A percentile compares a stretch with the other conserved stretches of the same genome.
Conservation (phyloP, 2,329 filamentous ascomycete species). For the Coniella vitis region DNA sequence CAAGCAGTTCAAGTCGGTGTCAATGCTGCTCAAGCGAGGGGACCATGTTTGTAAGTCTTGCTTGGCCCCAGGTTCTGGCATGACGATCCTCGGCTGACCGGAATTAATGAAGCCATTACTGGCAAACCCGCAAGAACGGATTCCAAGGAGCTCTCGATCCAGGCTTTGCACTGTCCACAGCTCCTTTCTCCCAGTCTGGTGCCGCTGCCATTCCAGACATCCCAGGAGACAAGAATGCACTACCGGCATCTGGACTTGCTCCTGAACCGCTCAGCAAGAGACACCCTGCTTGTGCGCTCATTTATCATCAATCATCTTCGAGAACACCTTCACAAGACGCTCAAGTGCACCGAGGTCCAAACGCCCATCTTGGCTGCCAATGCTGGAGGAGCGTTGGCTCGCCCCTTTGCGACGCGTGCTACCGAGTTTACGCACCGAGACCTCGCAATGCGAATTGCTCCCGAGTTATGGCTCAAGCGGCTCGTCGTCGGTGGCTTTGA, state of each 20-base stretch:
- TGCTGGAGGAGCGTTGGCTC: conserved; percentile 81
- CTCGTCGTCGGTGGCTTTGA: conserved; percentile 85
- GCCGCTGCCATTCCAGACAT: conserved; percentile 65
- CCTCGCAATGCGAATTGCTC: conserved; percentile 79
- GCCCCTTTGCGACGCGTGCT: conserved; percentile 75
- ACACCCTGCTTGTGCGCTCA: conserved; percentile 68
- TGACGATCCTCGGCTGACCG: conserved; percentile 14
- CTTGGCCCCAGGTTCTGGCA: conserved; percentile 10
- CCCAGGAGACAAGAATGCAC: conserved; percentile 65
- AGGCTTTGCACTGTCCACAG: conserved; percentile 59
- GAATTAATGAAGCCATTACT: conserved; percentile 48
- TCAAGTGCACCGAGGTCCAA: conserved; percentile 57
- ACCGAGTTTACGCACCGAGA: conserved; percentile 67
- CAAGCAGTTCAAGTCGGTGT: conserved; percentile 51
- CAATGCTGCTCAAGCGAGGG: conserved; percentile 65
- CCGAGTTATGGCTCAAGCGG: conserved; percentile 91
- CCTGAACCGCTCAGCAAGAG: conserved; percentile 60
- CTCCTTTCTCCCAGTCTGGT: conserved; percentile 74
- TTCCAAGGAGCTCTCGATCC: conserved; percentile 70
- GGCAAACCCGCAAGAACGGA: conserved; percentile 64
- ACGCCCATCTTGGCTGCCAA: conserved; percentile 80
- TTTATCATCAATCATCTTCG: conserved; percentile 63
- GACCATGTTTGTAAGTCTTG: conserved; percentile 70
- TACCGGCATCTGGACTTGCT: conserved; percentile 83
- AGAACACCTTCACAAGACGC: conserved; percentile 50